Conservation (phyloP, 2,329 filamentous ascomycete genomes). For the Penicillium sp. region DNA sequence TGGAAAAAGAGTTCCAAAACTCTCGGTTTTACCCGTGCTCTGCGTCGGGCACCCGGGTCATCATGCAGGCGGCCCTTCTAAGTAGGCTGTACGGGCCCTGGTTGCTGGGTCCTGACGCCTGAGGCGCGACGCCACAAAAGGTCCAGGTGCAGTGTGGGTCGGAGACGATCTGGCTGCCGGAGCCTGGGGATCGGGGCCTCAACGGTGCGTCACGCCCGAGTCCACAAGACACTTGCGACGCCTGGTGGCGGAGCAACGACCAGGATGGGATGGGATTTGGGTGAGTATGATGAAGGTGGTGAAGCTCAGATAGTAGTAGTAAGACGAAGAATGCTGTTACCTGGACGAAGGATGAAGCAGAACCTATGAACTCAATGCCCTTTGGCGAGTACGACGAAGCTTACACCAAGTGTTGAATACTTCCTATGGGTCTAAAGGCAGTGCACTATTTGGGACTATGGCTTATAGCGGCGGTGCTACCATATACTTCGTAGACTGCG, state of each 20-base stretch:
- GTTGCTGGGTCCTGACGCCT: constrained; percentile 22
- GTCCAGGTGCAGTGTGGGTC: constrained; percentile 25
- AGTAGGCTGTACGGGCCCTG: constrained; percentile 6
- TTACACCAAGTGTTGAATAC: background rate
- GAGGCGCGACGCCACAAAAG: constrained; percentile 32
- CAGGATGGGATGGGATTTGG: background rate
- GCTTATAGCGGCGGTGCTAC: background rate
- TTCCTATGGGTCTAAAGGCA: background rate
- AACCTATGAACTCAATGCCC: background rate
- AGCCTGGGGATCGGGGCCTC: constrained; percentile 17
- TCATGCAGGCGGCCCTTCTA: constrained; percentile 27
- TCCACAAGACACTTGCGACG: constrained; percentile 13
- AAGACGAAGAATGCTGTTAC: background rate
- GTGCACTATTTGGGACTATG: background rate
- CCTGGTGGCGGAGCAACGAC: constrained; percentile 21
- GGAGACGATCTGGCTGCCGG: constrained; percentile 16
- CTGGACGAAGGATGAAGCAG: background rate
- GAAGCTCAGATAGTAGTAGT: background rate
- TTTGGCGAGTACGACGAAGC: background rate
- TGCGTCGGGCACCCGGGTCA: constrained; percentile 23
- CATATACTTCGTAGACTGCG: background rate
- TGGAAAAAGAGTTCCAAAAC: constrained; percentile 19
- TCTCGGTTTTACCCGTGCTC: constrained; percentile 25
- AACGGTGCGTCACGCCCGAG: constrained; percentile 9
- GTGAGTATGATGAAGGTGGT: background rate